phyloP scores from a whole-genome alignment of 2,329 filamentous ascomycete genomes.

The Boeremia exigua region DNA sequence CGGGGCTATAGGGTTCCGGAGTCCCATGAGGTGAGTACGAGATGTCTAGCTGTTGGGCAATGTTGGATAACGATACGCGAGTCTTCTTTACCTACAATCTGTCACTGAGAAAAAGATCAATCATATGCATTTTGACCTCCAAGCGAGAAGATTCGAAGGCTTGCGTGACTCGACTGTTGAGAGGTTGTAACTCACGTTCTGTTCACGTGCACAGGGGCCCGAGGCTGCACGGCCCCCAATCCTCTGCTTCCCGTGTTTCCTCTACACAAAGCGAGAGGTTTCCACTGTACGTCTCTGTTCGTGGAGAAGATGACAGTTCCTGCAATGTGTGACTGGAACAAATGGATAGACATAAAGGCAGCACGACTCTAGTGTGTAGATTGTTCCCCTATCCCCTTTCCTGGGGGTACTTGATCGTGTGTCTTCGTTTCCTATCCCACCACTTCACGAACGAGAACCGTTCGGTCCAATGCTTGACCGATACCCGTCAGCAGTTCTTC shows the following conservation, averaged over 20 bases:
- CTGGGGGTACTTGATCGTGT: not conserved
- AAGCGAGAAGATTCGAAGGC: too few species aligned
- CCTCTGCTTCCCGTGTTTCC: too few species aligned
- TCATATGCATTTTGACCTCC: not conserved
- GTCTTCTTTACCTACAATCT: not conserved
- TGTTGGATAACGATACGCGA: slow-evolving; percentile 4
- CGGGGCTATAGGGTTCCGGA: slow-evolving; percentile 46
- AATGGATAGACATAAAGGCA: too few species aligned
- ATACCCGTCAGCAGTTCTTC: not conserved
- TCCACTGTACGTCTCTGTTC: too few species aligned
- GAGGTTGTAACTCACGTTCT: too few species aligned
- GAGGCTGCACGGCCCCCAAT: too few species aligned
- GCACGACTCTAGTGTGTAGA: slow-evolving; percentile 22
- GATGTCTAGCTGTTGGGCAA: not conserved
- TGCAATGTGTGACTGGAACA: too few species aligned
- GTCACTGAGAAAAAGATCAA: not conserved
- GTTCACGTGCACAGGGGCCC: too few species aligned
- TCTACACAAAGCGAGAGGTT: too few species aligned
- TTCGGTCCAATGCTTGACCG: slow-evolving; percentile 1
- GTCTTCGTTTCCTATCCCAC: not conserved
- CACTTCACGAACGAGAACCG: not conserved
- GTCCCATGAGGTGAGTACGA: slow-evolving; percentile 34
- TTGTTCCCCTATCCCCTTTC: not conserved
- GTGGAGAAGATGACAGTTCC: too few species aligned
- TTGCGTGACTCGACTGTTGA: too few species aligned